phyloP scores from a whole-genome alignment of 805 yeast species.

The Brettanomyces naardenensis region DNA sequence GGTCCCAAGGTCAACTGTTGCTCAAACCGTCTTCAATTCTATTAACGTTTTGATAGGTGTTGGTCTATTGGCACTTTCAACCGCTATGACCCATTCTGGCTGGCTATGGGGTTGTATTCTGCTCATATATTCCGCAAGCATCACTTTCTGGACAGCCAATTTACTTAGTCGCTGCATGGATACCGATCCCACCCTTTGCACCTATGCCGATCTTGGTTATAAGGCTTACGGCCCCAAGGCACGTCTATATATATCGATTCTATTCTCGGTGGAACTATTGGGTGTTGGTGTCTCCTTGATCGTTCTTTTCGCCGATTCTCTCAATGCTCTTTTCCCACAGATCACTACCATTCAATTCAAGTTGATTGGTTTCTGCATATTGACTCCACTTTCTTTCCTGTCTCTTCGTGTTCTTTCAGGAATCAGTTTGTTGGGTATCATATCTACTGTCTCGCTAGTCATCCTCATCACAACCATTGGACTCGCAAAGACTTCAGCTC shows the following conservation, averaged over 20 bases:
- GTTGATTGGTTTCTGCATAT: slow-evolving; percentile 53
- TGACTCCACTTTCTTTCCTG: slow-evolving; percentile 73
- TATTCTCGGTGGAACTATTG: slow-evolving; percentile 69
- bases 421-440: slow-evolving; percentile 48
- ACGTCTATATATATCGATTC: slow-evolving; percentile 59
- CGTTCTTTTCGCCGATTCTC: slow-evolving; percentile 79
- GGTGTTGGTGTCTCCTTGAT: slow-evolving; percentile 80
- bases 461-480: slow-evolving; percentile 42
- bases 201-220: slow-evolving; percentile 84
- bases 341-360: slow-evolving; percentile 52
- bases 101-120: slow-evolving; percentile 58
- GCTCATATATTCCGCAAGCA: slow-evolving; percentile 49
- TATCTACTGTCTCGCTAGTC: slow-evolving; percentile 45
- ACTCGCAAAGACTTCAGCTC: slow-evolving; percentile 29
- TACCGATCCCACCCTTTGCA: slow-evolving; percentile 70
- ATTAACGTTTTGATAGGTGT: slow-evolving; percentile 63
- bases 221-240: slow-evolving; percentile 80
- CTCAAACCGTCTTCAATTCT: slow-evolving; percentile 61
- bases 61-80: slow-evolving; percentile 59
- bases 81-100: slow-evolving; percentile 57
- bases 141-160: slow-evolving; percentile 73
- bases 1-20: slow-evolving; percentile 75
- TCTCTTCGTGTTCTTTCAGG: slow-evolving; percentile 48
- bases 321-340: slow-evolving; percentile 56
- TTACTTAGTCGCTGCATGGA: slow-evolving; percentile 69